Base-by-base conservation (phyloP, 768 basidiomycete genomes). In the Boletus subcaerulescens region DNA sequence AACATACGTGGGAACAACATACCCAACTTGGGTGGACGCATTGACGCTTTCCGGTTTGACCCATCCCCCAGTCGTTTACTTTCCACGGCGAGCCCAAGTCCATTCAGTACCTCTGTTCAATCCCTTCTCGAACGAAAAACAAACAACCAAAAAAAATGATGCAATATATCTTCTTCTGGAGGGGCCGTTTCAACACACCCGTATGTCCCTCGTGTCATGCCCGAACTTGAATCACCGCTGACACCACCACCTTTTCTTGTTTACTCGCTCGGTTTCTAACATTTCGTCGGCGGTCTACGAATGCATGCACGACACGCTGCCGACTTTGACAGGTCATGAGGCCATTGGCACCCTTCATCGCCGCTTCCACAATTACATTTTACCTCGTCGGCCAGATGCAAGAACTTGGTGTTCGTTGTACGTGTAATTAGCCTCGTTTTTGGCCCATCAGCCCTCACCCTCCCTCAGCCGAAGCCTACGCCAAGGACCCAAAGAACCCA, bases 341-440 rank as follows among this genome's bases (percentile, higher is more conserved):
- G 76, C 88, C 91, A 35, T 67, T 91, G 73, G 91, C 89, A 81
- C 89, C 90, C 10, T 93, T 92, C 80, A 76, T 90, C 62, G 77
- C 79, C 36, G 85, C 90, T 32, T 80, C 81, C 8, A 64, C 70
- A 15, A 65, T 91, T 56, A 87, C 86, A 15, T 80, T 82, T 63
- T 91, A 82, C 73, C 77, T 86, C 52, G 79, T 92, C 41, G 70
- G 75, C 24, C 83, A 82, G 66, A 75, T 84, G 64, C 89, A 92
- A 72, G 81, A 85, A n/a, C 67, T 76, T 15, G 85, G 75, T 53
- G 80, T 92, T 53, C 77, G 83, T 71, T 85, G 91, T 93, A 69
- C 67, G 91, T 85, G 1, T 39, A 45, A 36, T 29, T 32, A 2
- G 13, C 45, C 13, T 36, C 12, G 5, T 24, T 13, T 50, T 47